Evolutionary conservation across 2,329 filamentous ascomycete species (phyloP), one percentile per base, ranked within the genome.

Genomic region (Ascochyta pisi): DNA sequence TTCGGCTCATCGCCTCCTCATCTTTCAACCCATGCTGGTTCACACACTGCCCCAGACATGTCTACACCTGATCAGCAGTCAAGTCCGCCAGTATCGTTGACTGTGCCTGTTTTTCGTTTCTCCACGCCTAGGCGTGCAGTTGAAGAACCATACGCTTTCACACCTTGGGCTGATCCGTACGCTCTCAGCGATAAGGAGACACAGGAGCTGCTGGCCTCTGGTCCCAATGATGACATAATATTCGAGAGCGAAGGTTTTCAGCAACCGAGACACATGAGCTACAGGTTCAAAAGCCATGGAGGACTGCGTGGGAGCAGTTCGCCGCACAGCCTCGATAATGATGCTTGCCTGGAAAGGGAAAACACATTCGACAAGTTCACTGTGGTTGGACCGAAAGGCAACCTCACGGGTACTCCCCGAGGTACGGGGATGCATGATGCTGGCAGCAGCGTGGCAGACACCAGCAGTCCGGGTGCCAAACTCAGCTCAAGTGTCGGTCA

Each of bases 361-460:
- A 74, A 74, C 44, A 69, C 70, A 3, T 75, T 77, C 47, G 63
- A 73, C 24, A 75, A 77, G 58, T 46, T 76, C 10, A 63, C 70
- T 3, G 27, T 68, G 4, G 51, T 74, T 22, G 76, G 74, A 3
- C 68, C 70, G 1, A 74, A 70, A 46, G 70, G 62, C 5, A 77
- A 77, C 37, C 46, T 77, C 4, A 77, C 75, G 34, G 74, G 73
- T 4, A 76, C 73, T 4, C 73, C 72, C 23, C 63, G 56, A 46
- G 75, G 73, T 9, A 76, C 68, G 16, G 68, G 70, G 4, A 73
- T 74, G 65, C 64, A 70, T 8, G 68, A 76, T 43, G 70, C 68
- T 27, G 75, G 74, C 13, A 78, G 76, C 52, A 78, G 75, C 54
- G 49, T 74, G 15, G 74, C 74, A 38, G 67, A 76, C 40, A 72